phyloP scores from a whole-genome alignment of 495 filamentous ascomycete genomes.

The Hyphodiscus hymeniophilus region DNA sequence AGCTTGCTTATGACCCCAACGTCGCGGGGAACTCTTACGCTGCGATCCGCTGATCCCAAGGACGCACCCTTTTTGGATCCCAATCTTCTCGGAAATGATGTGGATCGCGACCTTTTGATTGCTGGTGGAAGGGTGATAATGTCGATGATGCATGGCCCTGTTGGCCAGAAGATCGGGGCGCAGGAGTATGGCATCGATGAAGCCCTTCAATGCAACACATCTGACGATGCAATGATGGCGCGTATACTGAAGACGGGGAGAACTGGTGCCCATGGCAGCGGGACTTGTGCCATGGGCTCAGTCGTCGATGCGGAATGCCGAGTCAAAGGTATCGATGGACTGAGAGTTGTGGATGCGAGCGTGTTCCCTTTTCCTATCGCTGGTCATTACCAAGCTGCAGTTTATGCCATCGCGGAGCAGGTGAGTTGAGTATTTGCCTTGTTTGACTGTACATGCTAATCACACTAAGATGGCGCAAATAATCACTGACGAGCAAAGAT shows the following conservation, averaged over 20 bases:
- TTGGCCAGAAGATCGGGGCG: not conserved
- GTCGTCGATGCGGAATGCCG: constrained; percentile 6
- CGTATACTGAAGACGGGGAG: not conserved
- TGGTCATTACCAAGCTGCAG: constrained; percentile 8
- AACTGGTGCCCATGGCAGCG: constrained; percentile 1
- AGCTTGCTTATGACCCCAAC: constrained; percentile 20
- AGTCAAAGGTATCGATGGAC: constrained; percentile 4
- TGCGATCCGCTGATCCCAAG: constrained; percentile 25
- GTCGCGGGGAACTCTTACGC: constrained; percentile 32
- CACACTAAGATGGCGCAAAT: too few species aligned
- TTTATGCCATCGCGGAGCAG: constrained; percentile 11
- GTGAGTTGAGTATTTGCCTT: too few species aligned
- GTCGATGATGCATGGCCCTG: not conserved
- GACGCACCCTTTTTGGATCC: constrained; percentile 33
- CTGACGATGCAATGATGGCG: not conserved
- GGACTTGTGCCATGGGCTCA: constrained; percentile 4
- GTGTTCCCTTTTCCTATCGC: constrained; percentile 3
- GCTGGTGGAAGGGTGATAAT: not conserved
- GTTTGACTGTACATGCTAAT: too few species aligned
- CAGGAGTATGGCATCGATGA: constrained; percentile 1
- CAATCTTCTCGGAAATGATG: constrained; percentile 33
- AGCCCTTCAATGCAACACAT: not conserved
- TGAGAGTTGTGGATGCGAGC: constrained; percentile 7
- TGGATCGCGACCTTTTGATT: not conserved
- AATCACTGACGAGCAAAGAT: too few species aligned